Conservation (phyloP, 768 basidiomycete genomes). For the Lactifluus rugatus region DNA sequence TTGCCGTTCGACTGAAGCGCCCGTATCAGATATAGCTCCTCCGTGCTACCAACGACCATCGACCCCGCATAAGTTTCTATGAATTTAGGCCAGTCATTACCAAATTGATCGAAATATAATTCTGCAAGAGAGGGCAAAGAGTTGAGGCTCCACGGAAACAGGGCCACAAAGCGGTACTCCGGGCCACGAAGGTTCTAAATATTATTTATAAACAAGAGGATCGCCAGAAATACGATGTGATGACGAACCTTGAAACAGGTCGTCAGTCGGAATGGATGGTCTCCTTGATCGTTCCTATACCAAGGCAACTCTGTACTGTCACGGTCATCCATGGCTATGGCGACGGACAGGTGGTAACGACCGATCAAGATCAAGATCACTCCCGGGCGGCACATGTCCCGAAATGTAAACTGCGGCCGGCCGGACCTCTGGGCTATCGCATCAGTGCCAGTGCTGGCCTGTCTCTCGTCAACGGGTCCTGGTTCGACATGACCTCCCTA, state of each 20-base stretch:
- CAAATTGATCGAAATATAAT: not conserved
- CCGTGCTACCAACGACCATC: slow-evolving; percentile 7
- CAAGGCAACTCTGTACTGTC: slow-evolving; percentile 5
- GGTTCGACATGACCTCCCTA: slow-evolving; percentile 11
- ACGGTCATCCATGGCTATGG: slow-evolving; percentile 12
- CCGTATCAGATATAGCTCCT: slow-evolving; percentile 9
- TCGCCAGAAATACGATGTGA: slow-evolving; percentile 8
- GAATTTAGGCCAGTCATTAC: slow-evolving; percentile 4
- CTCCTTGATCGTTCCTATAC: slow-evolving; percentile 29
- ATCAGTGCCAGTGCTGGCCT: not conserved
- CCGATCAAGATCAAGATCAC: not conserved
- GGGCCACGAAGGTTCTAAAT: slow-evolving; percentile 42
- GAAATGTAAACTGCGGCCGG: slow-evolving; percentile 2
- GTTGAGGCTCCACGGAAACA: slow-evolving; percentile 19
- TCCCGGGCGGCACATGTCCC: not conserved
- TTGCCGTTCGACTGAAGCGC: not conserved
- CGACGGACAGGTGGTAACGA: not conserved
- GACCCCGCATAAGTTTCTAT: not conserved
- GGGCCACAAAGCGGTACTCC: slow-evolving; percentile 19
- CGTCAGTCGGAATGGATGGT: slow-evolving; percentile 34
- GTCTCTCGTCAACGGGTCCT: not conserved
- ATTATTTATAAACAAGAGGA: slow-evolving; percentile 25
- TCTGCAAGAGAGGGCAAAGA: slow-evolving; percentile 1
- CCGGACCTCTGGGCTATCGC: not conserved
- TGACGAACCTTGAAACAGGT: slow-evolving; percentile 39